Evolutionary conservation across 2,329 filamentous ascomycete genomes (phyloP), one percentile per base, ranked within the genome.

Genomic region (Mycosphaerella arachidis): DNA sequence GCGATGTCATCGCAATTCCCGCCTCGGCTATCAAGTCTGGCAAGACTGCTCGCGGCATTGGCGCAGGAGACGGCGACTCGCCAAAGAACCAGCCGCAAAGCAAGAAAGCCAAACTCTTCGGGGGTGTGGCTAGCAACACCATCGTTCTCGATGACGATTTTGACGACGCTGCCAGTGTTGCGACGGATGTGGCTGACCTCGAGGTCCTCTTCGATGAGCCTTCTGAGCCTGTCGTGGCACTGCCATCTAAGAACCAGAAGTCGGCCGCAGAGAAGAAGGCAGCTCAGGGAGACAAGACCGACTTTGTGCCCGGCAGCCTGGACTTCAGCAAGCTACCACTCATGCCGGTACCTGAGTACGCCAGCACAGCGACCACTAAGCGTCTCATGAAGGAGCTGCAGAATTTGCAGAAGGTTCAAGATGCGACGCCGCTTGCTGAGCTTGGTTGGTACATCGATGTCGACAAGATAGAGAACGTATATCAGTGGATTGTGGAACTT

Each of bases 401-500:
- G 56, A 79, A 80, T 8, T 77, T 92, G 0, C 76, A 89, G 35
- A 83, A 84, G 59, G 74, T 86, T 1, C 92, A 96, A 71, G 73
- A 82, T 0, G 77, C 72, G 10, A 84, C 81, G 0, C 82, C 85
- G 0, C 72, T 84, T 1, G 81, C 87, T 60, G 83, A 88, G 60
- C 81, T 95, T 0, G 92, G 92, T 16, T 96, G 92, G 91, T 91
- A 91, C 70, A 86, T 96, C 57, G 84, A 95, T 68, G 76, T 81
- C 13, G 77, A 79, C 6, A 82, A 84, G 53, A 78, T 92, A 40
- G 82, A 78, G 24, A 95, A 92, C 68, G 81, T 92, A 63, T 96
- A 94, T 69, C 91, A 95, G 69, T 96, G 92, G 92, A 91, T 96
- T 60, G 86, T 95, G 6, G 90, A 96, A 72, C 78, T 97, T 1